These are phyloP conservation scores for Acacia pycnantha DNA, from an alignment of 331 rosid species.

Conservation along the genomic window DNA sequence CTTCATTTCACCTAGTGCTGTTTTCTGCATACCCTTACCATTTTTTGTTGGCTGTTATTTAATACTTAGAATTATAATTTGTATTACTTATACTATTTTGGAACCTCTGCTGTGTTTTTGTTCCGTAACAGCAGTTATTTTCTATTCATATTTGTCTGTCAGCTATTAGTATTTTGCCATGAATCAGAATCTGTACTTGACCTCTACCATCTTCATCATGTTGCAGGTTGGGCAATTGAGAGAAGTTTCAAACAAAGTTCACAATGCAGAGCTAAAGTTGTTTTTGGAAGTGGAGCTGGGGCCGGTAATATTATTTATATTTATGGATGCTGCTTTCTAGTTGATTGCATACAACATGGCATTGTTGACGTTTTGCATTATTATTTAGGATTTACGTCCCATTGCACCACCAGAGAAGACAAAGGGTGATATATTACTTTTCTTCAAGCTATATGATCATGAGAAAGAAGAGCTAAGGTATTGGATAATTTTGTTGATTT, in stretches of 20 bases:
- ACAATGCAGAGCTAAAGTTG: constrained; percentile 81
- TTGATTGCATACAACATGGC: constrained; percentile 14
- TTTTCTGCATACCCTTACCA: not conserved
- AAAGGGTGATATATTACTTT: not conserved
- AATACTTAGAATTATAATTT: not conserved
- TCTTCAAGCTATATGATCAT: not conserved
- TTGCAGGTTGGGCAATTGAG: constrained; percentile 88
- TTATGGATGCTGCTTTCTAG: constrained; percentile 12
- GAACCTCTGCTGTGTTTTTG: constrained; percentile 7
- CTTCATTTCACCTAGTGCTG: not conserved
- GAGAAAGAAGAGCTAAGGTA: not conserved
- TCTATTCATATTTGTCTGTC: not conserved
- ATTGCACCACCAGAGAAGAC: not conserved
- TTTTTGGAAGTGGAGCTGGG: constrained; percentile 80
- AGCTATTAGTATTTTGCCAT: not conserved
- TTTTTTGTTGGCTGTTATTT: constrained; percentile 1
- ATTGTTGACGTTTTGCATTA: constrained; percentile 28
- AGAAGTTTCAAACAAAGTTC: constrained; percentile 81
- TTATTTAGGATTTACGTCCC: constrained; percentile 43
- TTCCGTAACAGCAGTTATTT: constrained; percentile 10
- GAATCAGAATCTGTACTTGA: constrained; percentile 1
- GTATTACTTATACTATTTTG: not conserved
- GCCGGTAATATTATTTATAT: constrained; percentile 51
- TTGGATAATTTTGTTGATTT: not conserved
- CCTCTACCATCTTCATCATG: not conserved